These are phyloP conservation scores for Fraxinus excelsior DNA, from an alignment of 257 asterid genomes.

Conservation along the genomic window DNA sequence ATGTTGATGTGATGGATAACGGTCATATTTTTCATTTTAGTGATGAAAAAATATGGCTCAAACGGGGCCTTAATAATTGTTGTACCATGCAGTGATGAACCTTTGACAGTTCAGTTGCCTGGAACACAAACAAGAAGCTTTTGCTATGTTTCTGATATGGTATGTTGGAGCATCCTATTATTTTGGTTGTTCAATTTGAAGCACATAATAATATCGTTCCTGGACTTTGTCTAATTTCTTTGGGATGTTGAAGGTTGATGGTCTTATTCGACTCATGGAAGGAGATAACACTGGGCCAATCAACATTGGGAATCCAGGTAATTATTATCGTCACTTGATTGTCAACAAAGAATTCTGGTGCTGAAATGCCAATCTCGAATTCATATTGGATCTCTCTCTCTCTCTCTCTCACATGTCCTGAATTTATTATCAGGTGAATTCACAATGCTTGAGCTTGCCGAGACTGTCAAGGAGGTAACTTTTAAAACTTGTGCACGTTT, in stretches of 20 bases:
- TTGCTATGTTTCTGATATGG: slow-evolving; percentile 64
- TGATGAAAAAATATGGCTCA: too few relatives aligned
- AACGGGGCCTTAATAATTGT: too few relatives aligned
- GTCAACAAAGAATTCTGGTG: not conserved
- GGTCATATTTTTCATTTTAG: too few relatives aligned
- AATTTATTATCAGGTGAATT: slow-evolving; percentile 38
- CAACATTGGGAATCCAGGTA: slow-evolving; percentile 56
- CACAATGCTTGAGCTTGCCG: slow-evolving; percentile 54
- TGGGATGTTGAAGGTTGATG: slow-evolving; percentile 48
- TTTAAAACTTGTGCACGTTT: not conserved
- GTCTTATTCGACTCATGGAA: slow-evolving; percentile 61
- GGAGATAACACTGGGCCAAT: slow-evolving; percentile 53
- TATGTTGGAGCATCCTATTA: not conserved
- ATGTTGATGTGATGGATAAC: too few relatives aligned
- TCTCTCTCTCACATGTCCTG: not conserved
- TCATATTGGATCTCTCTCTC: not conserved
- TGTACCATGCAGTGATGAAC: slow-evolving; percentile 64
- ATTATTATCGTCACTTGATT: not conserved
- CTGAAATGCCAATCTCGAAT: not conserved
- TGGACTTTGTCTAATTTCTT: not conserved
- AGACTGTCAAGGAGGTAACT: slow-evolving; percentile 50
- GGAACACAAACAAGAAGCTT: slow-evolving; percentile 94
- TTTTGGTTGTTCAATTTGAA: not conserved
- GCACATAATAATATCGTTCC: not conserved
- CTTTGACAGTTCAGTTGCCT: slow-evolving; percentile 94